Evolutionary conservation across 2,329 filamentous ascomycete genomes (phyloP).

Genomic region (Diaporthe humulicola): DNA sequence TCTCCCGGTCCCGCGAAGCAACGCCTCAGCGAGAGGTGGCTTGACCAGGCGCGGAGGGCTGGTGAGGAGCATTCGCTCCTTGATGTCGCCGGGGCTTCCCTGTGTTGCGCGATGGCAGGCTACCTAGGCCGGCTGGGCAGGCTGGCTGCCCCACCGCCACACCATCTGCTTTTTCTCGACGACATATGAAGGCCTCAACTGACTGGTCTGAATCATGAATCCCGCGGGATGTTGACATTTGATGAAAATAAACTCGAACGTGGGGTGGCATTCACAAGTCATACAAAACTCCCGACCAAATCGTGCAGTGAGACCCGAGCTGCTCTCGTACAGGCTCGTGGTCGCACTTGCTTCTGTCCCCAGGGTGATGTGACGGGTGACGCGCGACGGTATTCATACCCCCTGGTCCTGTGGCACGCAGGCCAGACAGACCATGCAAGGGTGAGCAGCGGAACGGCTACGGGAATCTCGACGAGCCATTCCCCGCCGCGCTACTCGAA

Average conservation of each 20-base stretch:
- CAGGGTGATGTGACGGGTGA: background rate
- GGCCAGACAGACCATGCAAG: background rate
- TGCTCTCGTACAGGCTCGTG: background rate
- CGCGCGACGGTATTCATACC: background rate
- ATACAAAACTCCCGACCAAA: background rate
- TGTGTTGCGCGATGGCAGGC: background rate
- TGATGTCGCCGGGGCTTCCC: background rate
- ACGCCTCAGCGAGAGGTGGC: constrained; percentile 12
- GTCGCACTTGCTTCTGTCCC: background rate
- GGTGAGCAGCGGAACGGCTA: constrained; percentile 6
- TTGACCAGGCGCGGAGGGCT: background rate
- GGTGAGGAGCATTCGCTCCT: constrained; percentile 30
- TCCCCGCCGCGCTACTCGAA: constrained; percentile 18
- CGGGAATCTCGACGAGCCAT: constrained; percentile 12
- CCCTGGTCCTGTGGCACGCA: background rate
- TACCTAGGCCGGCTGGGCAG: background rate
- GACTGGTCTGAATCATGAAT: constrained; percentile 3
- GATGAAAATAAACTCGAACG: constrained; percentile 8
- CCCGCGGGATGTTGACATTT: background rate
- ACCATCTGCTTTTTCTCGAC: background rate
- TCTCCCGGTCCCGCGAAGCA: background rate
- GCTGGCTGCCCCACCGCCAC: background rate
- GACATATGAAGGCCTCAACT: constrained; percentile 1
- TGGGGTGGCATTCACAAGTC: background rate
- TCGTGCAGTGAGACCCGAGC: background rate